A percentile compares a stretch with the other conserved stretches of the same genome.
Conservation (phyloP, 495 filamentous ascomycete species). For the Xylaria longipes region DNA sequence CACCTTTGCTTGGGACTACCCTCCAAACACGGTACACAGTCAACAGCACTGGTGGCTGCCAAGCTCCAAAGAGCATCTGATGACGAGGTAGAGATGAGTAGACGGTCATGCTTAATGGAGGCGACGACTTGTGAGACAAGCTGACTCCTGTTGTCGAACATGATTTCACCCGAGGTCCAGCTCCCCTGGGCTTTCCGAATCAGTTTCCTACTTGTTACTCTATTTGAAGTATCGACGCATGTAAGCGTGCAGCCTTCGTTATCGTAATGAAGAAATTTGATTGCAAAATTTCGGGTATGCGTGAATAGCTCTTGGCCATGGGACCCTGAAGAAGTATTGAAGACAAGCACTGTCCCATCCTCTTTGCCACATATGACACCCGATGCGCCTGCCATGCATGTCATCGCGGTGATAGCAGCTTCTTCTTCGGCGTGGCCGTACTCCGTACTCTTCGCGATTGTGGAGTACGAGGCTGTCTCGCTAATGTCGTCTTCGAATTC, state of each 20-base stretch:
- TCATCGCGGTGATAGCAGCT: neutral
- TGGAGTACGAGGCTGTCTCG: conserved; percentile 31
- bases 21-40: neutral
- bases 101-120: neutral
- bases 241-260: neutral
- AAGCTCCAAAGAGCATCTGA: conserved; percentile 1
- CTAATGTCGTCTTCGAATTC: conserved; percentile 33
- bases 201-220: conserved; percentile 5
- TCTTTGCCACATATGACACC: conserved; percentile 5
- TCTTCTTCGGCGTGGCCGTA: neutral
- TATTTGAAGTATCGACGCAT: neutral
- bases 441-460: neutral
- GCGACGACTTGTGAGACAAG: neutral
- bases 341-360: neutral
- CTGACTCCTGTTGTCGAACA: neutral
- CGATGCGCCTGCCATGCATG: neutral
- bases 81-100: neutral
- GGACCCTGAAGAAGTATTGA: neutral
- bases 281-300: neutral
- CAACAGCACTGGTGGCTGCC: neutral
- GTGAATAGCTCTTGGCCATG: conserved; percentile 12
- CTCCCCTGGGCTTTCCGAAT: neutral
- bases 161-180: neutral
- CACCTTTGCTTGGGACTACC: neutral
- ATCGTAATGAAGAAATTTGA: conserved; percentile 3